phyloP scores from a whole-genome alignment of 257 asterid species.

The Penstemon newberryi region DNA sequence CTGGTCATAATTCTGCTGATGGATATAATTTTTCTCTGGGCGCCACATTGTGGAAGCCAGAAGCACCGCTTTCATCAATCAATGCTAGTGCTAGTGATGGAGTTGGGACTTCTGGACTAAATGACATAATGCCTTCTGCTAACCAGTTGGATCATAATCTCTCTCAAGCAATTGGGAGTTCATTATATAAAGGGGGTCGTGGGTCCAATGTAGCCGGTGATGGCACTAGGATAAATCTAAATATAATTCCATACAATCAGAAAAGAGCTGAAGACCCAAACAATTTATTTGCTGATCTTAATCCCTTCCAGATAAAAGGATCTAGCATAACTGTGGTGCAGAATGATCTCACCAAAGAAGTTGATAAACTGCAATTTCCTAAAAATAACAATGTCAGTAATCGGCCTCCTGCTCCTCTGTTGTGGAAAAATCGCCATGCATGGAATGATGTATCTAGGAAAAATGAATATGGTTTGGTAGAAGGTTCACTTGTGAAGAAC shows the following conservation, averaged over 20 bases:
- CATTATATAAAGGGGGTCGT: slow-evolving; percentile 69
- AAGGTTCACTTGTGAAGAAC: slow-evolving; percentile 47
- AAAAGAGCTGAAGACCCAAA: slow-evolving; percentile 70
- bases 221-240: slow-evolving; percentile 64
- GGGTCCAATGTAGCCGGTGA: slow-evolving; percentile 69
- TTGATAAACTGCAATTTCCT: slow-evolving; percentile 57
- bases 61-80: slow-evolving; percentile 36
- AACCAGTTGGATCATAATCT: slow-evolving; percentile 58
- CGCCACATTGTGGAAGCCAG: slow-evolving; percentile 46
- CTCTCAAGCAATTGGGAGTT: slow-evolving; percentile 59
- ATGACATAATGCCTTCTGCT: slow-evolving; percentile 41
- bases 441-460: slow-evolving; percentile 64
- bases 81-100: slow-evolving; percentile 45
- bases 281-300: slow-evolving; percentile 90
- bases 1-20: slow-evolving; percentile 39
- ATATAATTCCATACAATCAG: slow-evolving; percentile 66
- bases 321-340: slow-evolving; percentile 57
- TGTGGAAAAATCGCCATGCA: slow-evolving; percentile 66
- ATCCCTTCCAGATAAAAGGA: slow-evolving; percentile 87
- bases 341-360: slow-evolving; percentile 51
- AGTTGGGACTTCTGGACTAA: slow-evolving; percentile 62
- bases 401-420: slow-evolving; percentile 71
- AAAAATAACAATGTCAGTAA: slow-evolving; percentile 42
- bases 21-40: slow-evolving; percentile 40
- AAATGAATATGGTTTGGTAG: slow-evolving; percentile 40